phyloP scores from a whole-genome alignment of 148 eudicot genomes.

The Rhododendron ovatum region DNA sequence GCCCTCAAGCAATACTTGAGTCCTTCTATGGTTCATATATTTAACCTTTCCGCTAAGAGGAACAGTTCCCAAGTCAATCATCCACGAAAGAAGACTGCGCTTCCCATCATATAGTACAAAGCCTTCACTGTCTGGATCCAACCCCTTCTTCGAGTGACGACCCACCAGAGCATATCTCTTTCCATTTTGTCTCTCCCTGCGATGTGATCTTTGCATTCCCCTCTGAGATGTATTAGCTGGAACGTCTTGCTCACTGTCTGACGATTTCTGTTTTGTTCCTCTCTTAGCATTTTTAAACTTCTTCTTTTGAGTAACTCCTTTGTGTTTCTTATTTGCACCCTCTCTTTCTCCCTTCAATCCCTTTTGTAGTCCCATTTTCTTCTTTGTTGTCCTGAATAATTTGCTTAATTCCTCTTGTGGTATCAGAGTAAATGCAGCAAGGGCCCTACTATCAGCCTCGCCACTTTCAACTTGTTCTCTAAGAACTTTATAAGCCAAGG shows the following conservation, averaged over 20 bases:
- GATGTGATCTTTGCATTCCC: constrained; percentile 30
- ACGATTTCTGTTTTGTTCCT: constrained; percentile 11
- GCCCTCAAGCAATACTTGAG: constrained; percentile 47
- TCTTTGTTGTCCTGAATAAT: constrained; percentile 49
- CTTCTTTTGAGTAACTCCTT: constrained; percentile 10
- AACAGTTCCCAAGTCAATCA: constrained; percentile 70
- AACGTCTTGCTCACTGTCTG: constrained; percentile 5
- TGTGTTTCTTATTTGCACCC: constrained; percentile 17
- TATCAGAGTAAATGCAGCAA: constrained; percentile 50
- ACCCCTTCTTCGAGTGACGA: constrained; percentile 52
- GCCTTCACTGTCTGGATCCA: constrained; percentile 36
- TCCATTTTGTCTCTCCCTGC: constrained; percentile 31
- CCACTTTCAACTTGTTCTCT: constrained; percentile 52
- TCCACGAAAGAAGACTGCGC: constrained; percentile 74
- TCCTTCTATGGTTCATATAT: constrained; percentile 38
- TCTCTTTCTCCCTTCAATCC: constrained; percentile 13
- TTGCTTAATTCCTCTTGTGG: constrained; percentile 60
- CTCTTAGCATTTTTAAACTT: constrained; percentile 5
- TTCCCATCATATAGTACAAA: constrained; percentile 44
- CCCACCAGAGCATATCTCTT: constrained; percentile 61
- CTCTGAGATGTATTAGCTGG: constrained; percentile 9
- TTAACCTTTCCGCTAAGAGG: constrained; percentile 50
- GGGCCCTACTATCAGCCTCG: constrained; percentile 22
- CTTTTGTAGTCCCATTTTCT: constrained; percentile 31
- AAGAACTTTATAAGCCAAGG: constrained; percentile 60